A percentile compares a stretch with the other conserved stretches of the same genome.
These are phyloP conservation scores for Colletotrichum cordylinicola DNA, from an alignment of 2,329 filamentous ascomycete genomes.

Conservation along the genomic window DNA sequence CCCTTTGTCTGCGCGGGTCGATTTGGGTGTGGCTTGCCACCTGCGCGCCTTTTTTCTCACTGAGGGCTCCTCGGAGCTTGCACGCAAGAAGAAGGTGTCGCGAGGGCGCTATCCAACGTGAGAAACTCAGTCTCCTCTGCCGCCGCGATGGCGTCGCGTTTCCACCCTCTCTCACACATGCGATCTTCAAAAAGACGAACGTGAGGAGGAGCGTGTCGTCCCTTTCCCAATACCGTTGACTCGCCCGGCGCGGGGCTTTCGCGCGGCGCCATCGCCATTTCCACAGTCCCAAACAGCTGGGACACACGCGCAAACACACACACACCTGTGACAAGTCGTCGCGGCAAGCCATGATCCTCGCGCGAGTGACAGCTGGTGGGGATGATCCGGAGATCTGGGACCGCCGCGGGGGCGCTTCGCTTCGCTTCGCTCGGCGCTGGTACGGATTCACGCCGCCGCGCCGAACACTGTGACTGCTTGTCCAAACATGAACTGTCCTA, in stretches of 20 bases:
- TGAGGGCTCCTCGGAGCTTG: not conserved
- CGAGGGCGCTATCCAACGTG: not conserved
- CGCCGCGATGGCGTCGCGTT: not conserved
- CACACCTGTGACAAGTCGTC: not conserved
- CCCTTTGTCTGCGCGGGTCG: not conserved
- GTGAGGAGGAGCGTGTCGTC: not conserved
- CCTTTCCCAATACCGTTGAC: not conserved
- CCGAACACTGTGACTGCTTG: not conserved
- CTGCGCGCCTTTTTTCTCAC: not conserved
- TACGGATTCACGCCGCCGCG: no score
- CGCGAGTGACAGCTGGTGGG: not conserved
- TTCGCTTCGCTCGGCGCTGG: not conserved
- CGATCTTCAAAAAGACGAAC: not conserved
- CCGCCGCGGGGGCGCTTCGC: not conserved
- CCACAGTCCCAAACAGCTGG: not conserved
- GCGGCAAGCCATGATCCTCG: not conserved
- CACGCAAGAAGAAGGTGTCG: not conserved
- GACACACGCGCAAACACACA: not conserved
- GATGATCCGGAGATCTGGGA: not conserved
- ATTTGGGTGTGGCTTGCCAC: not conserved
- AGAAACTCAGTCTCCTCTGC: not conserved
- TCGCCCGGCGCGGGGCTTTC: not conserved
- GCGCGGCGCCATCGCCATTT: not conserved
- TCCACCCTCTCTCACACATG: not conserved
- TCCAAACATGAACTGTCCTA: not conserved